Evolutionary conservation across 345 rosid species (phyloP).

Genomic region (Salix dunnii): DNA sequence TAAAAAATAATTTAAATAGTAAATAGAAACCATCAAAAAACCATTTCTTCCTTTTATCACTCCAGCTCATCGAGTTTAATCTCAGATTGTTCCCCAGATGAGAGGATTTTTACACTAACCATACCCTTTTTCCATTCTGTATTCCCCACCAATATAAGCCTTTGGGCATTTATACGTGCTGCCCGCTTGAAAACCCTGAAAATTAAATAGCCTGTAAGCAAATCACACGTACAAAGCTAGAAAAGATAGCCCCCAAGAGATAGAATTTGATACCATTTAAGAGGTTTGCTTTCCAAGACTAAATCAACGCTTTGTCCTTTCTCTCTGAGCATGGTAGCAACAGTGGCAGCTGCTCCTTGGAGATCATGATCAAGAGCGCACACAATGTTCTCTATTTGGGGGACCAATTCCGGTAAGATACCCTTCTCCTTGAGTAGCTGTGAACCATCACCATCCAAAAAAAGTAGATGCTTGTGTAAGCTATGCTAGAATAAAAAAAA

Average conservation of each 20-base stretch:
- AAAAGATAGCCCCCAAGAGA: background rate
- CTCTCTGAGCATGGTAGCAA: slow-evolving; percentile 69
- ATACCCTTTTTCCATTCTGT: slow-evolving; percentile 77
- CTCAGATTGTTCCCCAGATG: slow-evolving; percentile 72
- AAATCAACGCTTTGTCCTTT: slow-evolving; percentile 82
- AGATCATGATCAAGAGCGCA: slow-evolving; percentile 76
- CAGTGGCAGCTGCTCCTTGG: slow-evolving; percentile 75
- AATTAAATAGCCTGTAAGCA: background rate
- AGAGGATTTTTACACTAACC: slow-evolving; percentile 73
- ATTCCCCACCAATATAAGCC: slow-evolving; percentile 76
- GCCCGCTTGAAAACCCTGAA: slow-evolving; percentile 92
- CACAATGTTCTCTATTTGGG: slow-evolving; percentile 69
- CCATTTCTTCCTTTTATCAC: slow-evolving; percentile 8
- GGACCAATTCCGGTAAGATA: slow-evolving; percentile 57
- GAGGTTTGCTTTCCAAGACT: slow-evolving; percentile 78
- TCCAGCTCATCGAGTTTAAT: slow-evolving; percentile 67
- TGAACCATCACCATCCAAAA: background rate
- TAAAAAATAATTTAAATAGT: background rate
- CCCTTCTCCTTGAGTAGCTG: slow-evolving; percentile 88
- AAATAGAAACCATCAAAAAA: background rate
- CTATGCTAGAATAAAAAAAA: background rate
- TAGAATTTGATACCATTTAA: slow-evolving; percentile 55
- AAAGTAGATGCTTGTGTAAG: background rate
- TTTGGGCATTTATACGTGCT: slow-evolving; percentile 62
- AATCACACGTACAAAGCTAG: background rate